Conservation (phyloP, 495 filamentous ascomycete genomes). For the Neurospora sublineolata region DNA sequence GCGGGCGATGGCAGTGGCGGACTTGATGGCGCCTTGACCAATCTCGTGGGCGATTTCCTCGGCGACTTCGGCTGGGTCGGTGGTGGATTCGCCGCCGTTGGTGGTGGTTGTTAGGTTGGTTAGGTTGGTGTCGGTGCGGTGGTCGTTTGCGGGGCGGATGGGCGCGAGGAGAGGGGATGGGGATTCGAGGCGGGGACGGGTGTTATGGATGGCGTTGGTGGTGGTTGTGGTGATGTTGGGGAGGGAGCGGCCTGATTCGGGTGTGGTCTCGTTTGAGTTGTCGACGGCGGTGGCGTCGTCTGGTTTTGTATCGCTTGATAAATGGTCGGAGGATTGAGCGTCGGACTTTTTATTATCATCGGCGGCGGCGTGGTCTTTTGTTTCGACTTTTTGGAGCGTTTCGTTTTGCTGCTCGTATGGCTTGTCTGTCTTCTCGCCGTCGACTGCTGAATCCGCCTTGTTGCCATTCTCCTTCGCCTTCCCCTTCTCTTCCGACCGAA, state of each 20-base stretch:
- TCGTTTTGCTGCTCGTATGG: background rate
- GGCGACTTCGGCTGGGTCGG: constrained; percentile 22
- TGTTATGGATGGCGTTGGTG: constrained; percentile 9
- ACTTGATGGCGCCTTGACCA: constrained; percentile 34
- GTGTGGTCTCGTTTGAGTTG: background rate
- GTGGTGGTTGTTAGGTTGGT: constrained; percentile 10
- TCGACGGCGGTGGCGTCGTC: background rate
- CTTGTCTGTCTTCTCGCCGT: background rate
- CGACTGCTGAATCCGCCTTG: background rate
- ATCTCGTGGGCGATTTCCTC: constrained; percentile 32
- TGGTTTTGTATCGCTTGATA: background rate
- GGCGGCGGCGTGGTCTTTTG: constrained; percentile 1
- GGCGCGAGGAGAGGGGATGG: background rate
- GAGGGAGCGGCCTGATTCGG: background rate
- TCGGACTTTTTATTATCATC: background rate
- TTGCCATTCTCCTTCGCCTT: background rate
- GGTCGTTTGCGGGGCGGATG: background rate
- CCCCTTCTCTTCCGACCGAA: background rate
- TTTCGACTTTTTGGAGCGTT: background rate
- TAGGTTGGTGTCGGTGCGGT: constrained; percentile 5
- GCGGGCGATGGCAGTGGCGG: constrained; percentile 34
- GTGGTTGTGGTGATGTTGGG: constrained; percentile 10
- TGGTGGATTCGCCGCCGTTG: constrained; percentile 16
- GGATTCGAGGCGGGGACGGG: background rate
- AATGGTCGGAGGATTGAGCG: background rate